Percentiles rank a stretch among this genome's conserved stretches.
phyloP scores from a whole-genome alignment of 176 grass and related monocot species.

The Olyra latifolia region DNA sequence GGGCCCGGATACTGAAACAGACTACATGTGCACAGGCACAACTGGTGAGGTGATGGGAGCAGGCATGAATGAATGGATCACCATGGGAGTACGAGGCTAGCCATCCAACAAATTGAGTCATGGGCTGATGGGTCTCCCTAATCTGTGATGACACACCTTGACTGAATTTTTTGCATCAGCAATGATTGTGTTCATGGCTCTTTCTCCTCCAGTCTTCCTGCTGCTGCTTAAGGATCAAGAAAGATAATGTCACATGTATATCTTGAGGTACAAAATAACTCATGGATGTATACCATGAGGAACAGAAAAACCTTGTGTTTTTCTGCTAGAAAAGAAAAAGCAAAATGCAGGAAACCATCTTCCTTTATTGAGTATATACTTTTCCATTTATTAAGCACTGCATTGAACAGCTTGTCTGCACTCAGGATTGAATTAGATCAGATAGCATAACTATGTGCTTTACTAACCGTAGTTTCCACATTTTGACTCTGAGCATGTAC shows the following conservation, averaged over 20 bases:
- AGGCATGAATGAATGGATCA: not conserved
- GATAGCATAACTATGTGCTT: no score
- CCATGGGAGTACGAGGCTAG: not conserved
- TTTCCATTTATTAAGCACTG: not conserved
- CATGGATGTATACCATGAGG: not conserved
- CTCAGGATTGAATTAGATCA: no score
- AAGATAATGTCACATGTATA: not conserved
- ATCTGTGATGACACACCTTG: not conserved
- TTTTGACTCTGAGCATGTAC: no score
- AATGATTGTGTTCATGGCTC: not conserved
- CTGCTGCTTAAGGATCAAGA: not conserved
- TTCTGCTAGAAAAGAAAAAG: not conserved
- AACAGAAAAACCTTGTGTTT: not conserved
- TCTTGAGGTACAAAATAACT: not conserved
- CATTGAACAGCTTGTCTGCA: not conserved
- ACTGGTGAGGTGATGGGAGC: not conserved
- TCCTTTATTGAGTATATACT: not conserved
- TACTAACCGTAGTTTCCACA: no score
- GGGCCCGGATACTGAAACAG: not conserved
- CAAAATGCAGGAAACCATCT: not conserved
- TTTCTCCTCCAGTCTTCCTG: not conserved
- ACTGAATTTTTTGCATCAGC: not conserved
- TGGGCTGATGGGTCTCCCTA: not conserved
- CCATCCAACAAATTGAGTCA: not conserved
- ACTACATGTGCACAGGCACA: not conserved